Evolutionary conservation across 2,329 filamentous ascomycete species (phyloP), one percentile per base, ranked within the genome.

Genomic region (Cadophora sp.): DNA sequence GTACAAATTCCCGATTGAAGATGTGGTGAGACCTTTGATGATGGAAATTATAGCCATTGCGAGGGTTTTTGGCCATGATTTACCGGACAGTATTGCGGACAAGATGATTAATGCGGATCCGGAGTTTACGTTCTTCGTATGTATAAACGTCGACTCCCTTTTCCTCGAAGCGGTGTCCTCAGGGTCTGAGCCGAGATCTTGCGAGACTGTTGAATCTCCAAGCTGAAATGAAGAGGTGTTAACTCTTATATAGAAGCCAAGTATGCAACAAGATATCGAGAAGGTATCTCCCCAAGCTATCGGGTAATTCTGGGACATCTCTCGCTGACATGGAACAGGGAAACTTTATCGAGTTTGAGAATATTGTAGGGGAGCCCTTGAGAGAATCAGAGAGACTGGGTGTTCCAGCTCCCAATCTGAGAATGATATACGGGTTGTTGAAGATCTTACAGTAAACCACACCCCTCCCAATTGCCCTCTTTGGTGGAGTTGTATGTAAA

Each of bases 281-380:
- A 77, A 79, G 59, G 83, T 83, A 16, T 76, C 0, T 7, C 24
- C 24, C 20, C 1, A 55, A 16, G 20, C 22, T 1, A 2, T 39
- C 56, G 50, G 33, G 11, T 50, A 14, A 9, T 62, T 39, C n/a
- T 27, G 33, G 8, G 41, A n/a, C 6, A 33, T 20, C 4, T 6
- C 27, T 41, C 20, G 20, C 59, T 68, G 48, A 68, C 45, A 3
- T 27, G 27, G 3, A 4, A 33, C 68, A 82, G 82, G 82, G 84
- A 18, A 87, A 86, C 71, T 84, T 81, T 62, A 83, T 86, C 80
- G 84, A 86, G 72, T 75, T 85, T 68, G 84, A 86, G 71, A 84
- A 85, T 53, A 85, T 86, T 58, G 71, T 86, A 16, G 84, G 84
- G 0, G 85, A 86, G 71, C 83, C 84, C 6, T 79, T 86, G 47